A percentile compares a stretch with the other conserved stretches of the same genome.
phyloP scores from a whole-genome alignment of 306 rosid species.

The Astragalus membranaceus region DNA sequence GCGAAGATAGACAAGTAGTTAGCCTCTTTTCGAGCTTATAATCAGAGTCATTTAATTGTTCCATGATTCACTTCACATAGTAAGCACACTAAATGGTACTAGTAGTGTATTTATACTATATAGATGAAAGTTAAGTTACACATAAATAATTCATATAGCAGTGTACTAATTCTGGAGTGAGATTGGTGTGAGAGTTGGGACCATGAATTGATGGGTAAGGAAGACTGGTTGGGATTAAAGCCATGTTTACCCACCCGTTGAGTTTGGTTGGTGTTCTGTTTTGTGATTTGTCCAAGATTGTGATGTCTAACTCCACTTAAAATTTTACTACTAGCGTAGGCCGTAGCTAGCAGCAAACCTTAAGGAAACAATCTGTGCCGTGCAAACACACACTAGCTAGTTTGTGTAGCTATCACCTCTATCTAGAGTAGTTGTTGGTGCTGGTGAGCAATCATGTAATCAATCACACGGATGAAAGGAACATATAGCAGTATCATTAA shows the following conservation, averaged over 20 bases:
- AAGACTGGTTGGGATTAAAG: not conserved
- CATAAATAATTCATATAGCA: not conserved
- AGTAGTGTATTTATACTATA: not conserved
- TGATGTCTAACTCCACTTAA: not conserved
- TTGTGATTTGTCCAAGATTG: not conserved
- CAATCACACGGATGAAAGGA: slow-evolving; percentile 5
- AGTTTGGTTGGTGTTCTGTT: not conserved
- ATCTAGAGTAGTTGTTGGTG: slow-evolving; percentile 1
- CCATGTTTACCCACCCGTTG: not conserved
- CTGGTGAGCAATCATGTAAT: not conserved
- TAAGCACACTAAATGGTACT: not conserved
- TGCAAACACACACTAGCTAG: not conserved
- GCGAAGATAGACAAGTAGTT: slow-evolving; percentile 28
- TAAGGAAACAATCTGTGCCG: not conserved
- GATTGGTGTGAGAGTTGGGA: not conserved
- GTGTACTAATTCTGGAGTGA: not conserved
- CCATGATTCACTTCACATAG: slow-evolving; percentile 50
- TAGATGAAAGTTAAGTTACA: not conserved
- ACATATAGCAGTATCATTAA: not conserved
- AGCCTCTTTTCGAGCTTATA: not conserved
- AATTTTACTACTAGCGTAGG: not conserved
- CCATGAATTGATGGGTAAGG: not conserved
- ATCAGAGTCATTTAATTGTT: slow-evolving; percentile 23
- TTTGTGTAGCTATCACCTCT: not conserved
- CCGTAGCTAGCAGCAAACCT: not conserved